A percentile compares a stretch with the other conserved stretches of the same genome.
These are phyloP conservation scores for Thalassiosira hispida DNA, from an alignment of 352 stramenopile genomes.

Conservation along the genomic window DNA sequence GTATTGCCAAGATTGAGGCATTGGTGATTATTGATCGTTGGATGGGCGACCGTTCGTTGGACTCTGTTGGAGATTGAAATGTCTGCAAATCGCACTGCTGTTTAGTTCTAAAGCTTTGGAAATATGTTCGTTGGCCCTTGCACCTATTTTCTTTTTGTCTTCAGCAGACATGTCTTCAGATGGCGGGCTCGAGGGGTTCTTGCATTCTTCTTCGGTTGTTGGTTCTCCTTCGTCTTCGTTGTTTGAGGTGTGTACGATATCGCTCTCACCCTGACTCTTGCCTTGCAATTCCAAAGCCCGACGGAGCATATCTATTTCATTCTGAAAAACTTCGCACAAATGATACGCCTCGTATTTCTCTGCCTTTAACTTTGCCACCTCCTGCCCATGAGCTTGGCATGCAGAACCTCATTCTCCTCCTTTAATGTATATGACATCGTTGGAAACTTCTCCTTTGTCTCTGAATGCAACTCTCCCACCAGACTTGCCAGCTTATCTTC, in stretches of 20 bases:
- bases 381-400: background rate
- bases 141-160: no score
- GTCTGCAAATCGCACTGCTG: no score
- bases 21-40: background rate
- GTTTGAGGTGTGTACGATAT: no score
- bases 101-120: no score
- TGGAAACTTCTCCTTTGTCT: background rate
- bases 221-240: no score
- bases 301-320: constrained; percentile 20
- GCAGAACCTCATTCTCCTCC: constrained; percentile 4
- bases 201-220: background rate
- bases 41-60: background rate
- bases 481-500: constrained; percentile 3
- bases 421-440: background rate
- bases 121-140: no score
- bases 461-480: background rate
- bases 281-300: constrained; percentile 6
- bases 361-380: background rate
- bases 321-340: constrained; percentile 6
- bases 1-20: background rate
- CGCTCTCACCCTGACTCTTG: no score
- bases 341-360: constrained; percentile 6
- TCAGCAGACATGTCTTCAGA: no score
- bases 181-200: no score
- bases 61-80: no score